Evolutionary conservation across 2,329 filamentous ascomycete genomes (phyloP), one percentile per base, ranked within the genome.

Genomic region (Xylogone sp.): DNA sequence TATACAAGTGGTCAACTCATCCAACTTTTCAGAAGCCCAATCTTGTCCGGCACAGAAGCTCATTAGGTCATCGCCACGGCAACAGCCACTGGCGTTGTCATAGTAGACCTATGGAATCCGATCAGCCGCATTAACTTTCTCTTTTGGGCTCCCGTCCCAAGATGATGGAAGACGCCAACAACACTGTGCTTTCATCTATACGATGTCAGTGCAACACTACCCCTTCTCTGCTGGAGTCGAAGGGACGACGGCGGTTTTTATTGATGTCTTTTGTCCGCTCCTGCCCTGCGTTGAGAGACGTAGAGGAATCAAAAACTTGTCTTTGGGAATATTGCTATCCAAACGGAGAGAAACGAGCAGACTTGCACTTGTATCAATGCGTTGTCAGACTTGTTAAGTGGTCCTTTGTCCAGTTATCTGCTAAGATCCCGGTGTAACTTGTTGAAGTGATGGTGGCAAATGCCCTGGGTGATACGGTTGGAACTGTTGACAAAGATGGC

Each of bases 271-370:
- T 97, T 96, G 89, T 87, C 81, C 89, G 89, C 79, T 84, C 77
- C 75, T 71, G 84, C 87, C 86, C 83, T 85, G 82, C 81, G 64
- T 62, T 49, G 44, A 56, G 60, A 62, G 63, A 56, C 60, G 83
- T 83, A 84, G 87, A 85, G 88, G 86, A 92, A 87, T 76, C 87
- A 96, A 96, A 97, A 91, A 94, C 89, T 75, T 84, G 86, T 96
- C 90, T 86, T 77, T 69, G 87, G 88, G 84, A 88, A 86, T 82
- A 86, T 81, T 89, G 90, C 87, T 79, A 75, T 68, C 81, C 88
- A 85, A 66, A 90, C 86, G 78, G 88, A 92, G 83, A 86, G 81
- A 83, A 72, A 56, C 62, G 70, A 63, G 57, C 55, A 53, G 61
- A 60, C 24, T 63, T 51, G 62, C 53, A n/a, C 53, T 56, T 50